Percentiles rank a stretch among this genome's conserved stretches.
Evolutionary conservation across 768 basidiomycete genomes (phyloP).

Genomic region (Cystobasidiopsis lactophilus): DNA sequence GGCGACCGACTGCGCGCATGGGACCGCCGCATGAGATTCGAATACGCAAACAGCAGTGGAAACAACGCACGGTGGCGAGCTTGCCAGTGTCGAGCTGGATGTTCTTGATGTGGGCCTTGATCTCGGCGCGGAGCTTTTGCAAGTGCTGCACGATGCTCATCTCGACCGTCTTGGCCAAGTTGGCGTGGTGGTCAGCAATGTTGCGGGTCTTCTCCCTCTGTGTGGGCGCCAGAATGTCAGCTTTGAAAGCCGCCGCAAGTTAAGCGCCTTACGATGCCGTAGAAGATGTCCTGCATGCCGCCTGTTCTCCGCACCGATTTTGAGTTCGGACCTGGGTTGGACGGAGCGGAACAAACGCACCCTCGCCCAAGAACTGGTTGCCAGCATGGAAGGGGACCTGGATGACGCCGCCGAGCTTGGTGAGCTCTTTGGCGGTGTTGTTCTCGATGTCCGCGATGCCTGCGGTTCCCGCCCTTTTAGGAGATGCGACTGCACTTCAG

Average conservation of each 20-base stretch:
- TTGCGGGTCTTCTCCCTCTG: conserved; percentile 64
- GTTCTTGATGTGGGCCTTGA: conserved; percentile 83
- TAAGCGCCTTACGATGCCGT: conserved; percentile 33
- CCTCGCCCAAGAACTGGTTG: conserved; percentile 96
- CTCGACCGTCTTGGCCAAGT: conserved; percentile 85
- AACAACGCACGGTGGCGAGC: conserved; percentile 16
- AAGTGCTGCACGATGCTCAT: conserved; percentile 93
- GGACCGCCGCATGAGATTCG: conserved; percentile 84
- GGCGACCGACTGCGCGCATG: conserved; percentile 68
- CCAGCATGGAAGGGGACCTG: conserved; percentile 84
- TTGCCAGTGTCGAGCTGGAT: conserved; percentile 22
- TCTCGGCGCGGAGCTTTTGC: conserved; percentile 78
- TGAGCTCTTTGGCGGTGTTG: conserved; percentile 77
- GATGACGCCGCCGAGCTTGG: conserved; percentile 80
- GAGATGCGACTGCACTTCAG: too few species aligned
- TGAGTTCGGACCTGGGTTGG: too few species aligned
- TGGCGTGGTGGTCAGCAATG: conserved; percentile 90
- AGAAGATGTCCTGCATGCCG: conserved; percentile 70
- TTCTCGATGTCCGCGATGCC: conserved; percentile 75
- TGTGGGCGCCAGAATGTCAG: neutral
- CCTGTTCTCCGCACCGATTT: too few species aligned
- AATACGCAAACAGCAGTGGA: conserved; percentile 25
- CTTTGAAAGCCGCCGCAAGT: neutral
- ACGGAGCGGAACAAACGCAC: too few species aligned
- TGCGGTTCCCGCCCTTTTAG: too few species aligned